phyloP scores from a whole-genome alignment of 2,329 filamentous ascomycete species.

The Colletotrichum endophyticum region DNA sequence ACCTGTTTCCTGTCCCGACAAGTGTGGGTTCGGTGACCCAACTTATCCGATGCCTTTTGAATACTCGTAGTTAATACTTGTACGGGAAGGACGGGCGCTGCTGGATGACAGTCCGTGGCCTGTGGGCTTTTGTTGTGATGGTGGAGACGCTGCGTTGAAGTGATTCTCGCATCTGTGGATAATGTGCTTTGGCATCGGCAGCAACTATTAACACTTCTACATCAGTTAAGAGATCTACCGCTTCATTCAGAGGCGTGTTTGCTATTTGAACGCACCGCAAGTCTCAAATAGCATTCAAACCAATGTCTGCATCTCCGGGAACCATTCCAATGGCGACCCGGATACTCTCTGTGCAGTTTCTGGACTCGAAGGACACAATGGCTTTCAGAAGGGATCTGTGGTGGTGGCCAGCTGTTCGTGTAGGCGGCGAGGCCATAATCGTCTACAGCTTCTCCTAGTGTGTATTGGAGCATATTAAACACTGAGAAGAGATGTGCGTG shows the following conservation, averaged over 20 bases:
- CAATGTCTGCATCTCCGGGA: background rate
- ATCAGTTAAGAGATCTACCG: rapidly evolving
- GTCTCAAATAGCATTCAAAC: background rate
- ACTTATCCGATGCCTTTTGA: rapidly evolving
- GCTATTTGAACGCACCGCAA: background rate
- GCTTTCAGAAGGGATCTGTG: background rate
- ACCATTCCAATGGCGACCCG: background rate
- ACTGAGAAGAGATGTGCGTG: no score
- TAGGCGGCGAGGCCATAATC: rapidly evolving
- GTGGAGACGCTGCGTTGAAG: background rate
- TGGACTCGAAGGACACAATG: background rate
- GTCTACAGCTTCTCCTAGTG: no score
- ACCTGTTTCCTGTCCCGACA: no score
- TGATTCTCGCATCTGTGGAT: no score
- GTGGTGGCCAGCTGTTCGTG: no score
- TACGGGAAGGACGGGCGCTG: background rate
- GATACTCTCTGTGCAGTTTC: background rate
- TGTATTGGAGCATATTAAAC: no score
- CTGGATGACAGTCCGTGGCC: background rate
- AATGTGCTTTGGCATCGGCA: background rate
- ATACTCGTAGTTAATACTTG: background rate
- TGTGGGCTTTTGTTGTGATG: background rate
- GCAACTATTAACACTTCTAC: background rate
- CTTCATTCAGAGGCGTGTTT: background rate
- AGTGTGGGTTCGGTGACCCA: no score